phyloP scores from a whole-genome alignment of 1,139 yeast species.

The Hyphopichia burtonii region DNA sequence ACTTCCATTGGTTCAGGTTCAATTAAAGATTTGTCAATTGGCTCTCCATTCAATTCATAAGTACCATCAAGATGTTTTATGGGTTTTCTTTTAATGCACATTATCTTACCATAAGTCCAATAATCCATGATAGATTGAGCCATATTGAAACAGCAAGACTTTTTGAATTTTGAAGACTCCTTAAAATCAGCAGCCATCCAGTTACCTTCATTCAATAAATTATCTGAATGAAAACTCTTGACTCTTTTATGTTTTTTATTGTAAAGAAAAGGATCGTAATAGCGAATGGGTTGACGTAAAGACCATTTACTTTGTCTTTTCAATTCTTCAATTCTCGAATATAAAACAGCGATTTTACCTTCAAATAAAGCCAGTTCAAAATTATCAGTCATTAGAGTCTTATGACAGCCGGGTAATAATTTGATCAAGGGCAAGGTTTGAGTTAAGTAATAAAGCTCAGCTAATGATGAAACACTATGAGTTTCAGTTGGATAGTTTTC shows the following conservation, averaged over 20 bases:
- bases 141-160: conserved; percentile 65
- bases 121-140: conserved; percentile 75
- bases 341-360: conserved; percentile 89
- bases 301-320: conserved; percentile 91
- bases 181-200: conserved; percentile 84
- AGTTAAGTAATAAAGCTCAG: conserved; percentile 82
- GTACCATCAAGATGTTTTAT: conserved; percentile 11
- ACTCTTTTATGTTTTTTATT: conserved; percentile 28
- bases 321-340: conserved; percentile 88
- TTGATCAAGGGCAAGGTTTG: conserved; percentile 85
- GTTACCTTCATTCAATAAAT: conserved; percentile 70
- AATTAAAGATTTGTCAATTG: conserved; percentile 5
- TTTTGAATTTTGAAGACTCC: conserved; percentile 67
- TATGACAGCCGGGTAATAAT: conserved; percentile 80
- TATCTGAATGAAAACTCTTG: conserved; percentile 63
- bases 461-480: conserved; percentile 59
- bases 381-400: conserved; percentile 78
- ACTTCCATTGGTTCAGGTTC: conserved; percentile 1
- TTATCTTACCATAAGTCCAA: conserved; percentile 71
- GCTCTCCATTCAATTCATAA: conserved; percentile 1
- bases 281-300: conserved; percentile 75
- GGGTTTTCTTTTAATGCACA: conserved; percentile 50
- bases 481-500: conserved; percentile 45
- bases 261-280: conserved; percentile 62
- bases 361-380: conserved; percentile 87